Base-by-base conservation (phyloP, 345 rosid species). In the Corymbia maculata region DNA sequence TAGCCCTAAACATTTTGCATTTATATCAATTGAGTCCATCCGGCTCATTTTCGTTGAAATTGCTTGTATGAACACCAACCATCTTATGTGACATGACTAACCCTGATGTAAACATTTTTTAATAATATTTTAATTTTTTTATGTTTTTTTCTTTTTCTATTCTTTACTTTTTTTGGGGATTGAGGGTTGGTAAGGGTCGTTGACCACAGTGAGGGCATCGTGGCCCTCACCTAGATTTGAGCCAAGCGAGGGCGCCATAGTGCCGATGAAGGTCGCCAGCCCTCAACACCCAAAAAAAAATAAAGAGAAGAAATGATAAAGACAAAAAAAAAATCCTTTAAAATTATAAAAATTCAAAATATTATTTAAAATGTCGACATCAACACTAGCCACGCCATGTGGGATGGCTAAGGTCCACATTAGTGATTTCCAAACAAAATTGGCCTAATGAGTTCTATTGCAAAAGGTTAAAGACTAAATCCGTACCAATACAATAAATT, bases 351-450 rank as follows among this genome's bases (percentile, higher is more conserved):
- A 55, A 55, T 9, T 21, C 13, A 9, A 55, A 55, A 22, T 9
- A 55, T 55, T 21, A 4, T 55, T 55, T 3, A 55, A 22, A 55
- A 55, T 55, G 0, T 55, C 28, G 9, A 55, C 0, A 2, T 55
- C 0, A 3, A 0, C 28, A 55, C 24, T 4, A 0, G 24, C 13
- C 61, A 22, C 0, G 0, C 12, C 6, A 55, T 12, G 24, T 36
- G 24, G 24, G 12, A 55, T 0, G 4, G 5, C 61, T 55, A 55
- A 28, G 0, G 1, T 55, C 61, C 9, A 55, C 6, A 1, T 55
- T 55, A 21, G 61, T 28, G 24, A 1, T 21, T 55, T 55, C 2
- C 0, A 0, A 5, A 5, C 22, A 55, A 12, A 55, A 55, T 55
- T 55, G 3, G 28, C 61, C 0, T 4, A 0, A 55, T 36, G 42